Evolutionary conservation across 192 early-diverging fungal species (phyloP), one percentile per base, ranked within the genome.

Genomic region (Gigaspora rosea): DNA sequence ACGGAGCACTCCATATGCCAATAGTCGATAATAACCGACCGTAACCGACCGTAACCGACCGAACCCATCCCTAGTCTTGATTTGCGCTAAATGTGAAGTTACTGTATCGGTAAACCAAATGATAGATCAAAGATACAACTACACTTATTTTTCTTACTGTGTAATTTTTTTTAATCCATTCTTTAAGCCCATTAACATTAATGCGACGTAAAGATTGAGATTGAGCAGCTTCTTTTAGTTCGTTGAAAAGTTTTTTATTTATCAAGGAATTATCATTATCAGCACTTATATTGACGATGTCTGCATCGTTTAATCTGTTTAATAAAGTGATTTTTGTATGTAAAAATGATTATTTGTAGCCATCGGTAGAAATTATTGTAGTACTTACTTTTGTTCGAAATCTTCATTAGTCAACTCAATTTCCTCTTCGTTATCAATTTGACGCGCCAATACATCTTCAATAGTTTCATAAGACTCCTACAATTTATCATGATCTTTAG

Each of bases 341-440:
- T 61, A 13, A 61, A 61, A 61, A 61, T 61, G 58, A 61, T 61
- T 61, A 61, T 61, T 61, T 61, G n/a, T 61, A n/a, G 22, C 32
- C 58, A 61, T 61, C 58, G 20, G n/a, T 27, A 61, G 20, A 61
- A 61, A 61, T 61, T 22, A 61, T 61, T 61, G 58, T 61, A 61
- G 58, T 41, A 41, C 41, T 3, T 61, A 61, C 58, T 13, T 61
- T 61, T 61, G 1, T 61, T 61, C 22, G 22, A 61, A 61, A n/a
- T 61, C 22, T 61, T 61, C 58, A 61, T 61, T 61, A 61, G 18
- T 27, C 22, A 61, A 27, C 58, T 61, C 58, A 2, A 27, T 27
- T 61, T 61, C 13, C n/a, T 61, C 58, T 27, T 61, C 9, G 58
- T 16, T 54, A 54, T 61, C 58, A n/a, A 61, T 61, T 61, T n/a